Conservation (phyloP, 2,329 filamentous ascomycete species). For the Aspergillus sp. region DNA sequence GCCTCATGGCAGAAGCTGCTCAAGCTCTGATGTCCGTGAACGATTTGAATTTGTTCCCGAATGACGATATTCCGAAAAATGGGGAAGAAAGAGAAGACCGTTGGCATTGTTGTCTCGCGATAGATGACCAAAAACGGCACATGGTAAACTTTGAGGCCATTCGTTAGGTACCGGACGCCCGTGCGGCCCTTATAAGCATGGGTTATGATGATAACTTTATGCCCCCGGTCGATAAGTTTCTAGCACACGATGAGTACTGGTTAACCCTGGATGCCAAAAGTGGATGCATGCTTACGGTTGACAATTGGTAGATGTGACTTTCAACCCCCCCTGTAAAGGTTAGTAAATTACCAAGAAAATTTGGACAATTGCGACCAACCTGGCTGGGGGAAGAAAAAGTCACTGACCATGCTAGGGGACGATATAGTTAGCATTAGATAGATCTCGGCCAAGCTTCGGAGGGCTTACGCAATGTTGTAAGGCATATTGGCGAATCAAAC, state of each 20-base stretch:
- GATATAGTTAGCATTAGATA: conserved; percentile 26
- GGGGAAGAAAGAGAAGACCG: conserved; percentile 97
- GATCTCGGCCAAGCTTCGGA: background rate
- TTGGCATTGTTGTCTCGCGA: conserved; percentile 88
- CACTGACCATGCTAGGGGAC: conserved; percentile 77
- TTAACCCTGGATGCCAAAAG: background rate
- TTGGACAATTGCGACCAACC: conserved; percentile 43
- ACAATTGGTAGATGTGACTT: conserved; percentile 97
- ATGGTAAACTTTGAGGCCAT: conserved; percentile 97
- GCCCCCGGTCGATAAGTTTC: conserved; percentile 95
- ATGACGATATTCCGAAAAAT: conserved; percentile 96
- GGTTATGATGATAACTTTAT: conserved; percentile 97
- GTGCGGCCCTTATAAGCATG: conserved; percentile 90
- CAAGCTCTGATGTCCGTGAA: conserved; percentile 93
- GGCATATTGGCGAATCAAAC: conserved; percentile 51
- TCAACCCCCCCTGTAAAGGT: conserved; percentile 71
- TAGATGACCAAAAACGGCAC: conserved; percentile 96
- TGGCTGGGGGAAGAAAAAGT: conserved; percentile 98
- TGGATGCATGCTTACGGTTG: conserved; percentile 56
- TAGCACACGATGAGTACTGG: conserved; percentile 28
- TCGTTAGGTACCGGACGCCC: conserved; percentile 91
- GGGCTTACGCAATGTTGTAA: conserved; percentile 67
- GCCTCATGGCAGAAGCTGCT: conserved; percentile 93
- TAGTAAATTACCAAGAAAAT: conserved; percentile 4
- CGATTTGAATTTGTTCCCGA: conserved; percentile 91